Evolutionary conservation across 2,329 filamentous ascomycete species (phyloP).

Genomic region (Orbilia oligospora): DNA sequence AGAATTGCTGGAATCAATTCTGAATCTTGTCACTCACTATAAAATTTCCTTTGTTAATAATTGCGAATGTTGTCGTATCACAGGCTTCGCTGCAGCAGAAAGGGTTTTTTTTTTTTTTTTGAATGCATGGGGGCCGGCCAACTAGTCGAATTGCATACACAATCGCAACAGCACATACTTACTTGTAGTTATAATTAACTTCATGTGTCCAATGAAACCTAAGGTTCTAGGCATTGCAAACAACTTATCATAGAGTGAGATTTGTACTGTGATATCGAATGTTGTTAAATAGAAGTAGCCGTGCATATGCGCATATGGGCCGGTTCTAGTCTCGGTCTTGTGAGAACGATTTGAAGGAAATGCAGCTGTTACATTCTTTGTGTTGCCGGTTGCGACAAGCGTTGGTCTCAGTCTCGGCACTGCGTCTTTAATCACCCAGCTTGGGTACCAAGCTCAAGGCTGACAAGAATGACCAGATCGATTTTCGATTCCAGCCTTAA

Average conservation of each 20-base stretch:
- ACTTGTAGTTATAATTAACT: too few relatives aligned
- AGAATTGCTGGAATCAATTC: background rate
- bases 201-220: too few relatives aligned
- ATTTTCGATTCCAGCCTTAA: background rate
- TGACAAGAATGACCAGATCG: background rate
- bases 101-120: background rate
- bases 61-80: background rate
- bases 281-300: too few relatives aligned
- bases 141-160: background rate
- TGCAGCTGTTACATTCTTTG: slow-evolving; percentile 1
- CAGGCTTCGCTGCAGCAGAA: background rate
- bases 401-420: background rate
- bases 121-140: too few relatives aligned
- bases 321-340: background rate
- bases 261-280: too few relatives aligned
- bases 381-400: background rate
- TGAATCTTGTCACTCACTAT: background rate
- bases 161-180: background rate
- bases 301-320: too few relatives aligned
- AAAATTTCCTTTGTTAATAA: background rate
- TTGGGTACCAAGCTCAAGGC: too few relatives aligned
- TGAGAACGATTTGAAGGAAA: background rate
- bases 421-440: background rate
- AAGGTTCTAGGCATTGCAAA: too few relatives aligned
- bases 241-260: too few relatives aligned